Percentiles rank a stretch among this genome's conserved stretches.
These are phyloP conservation scores for Loxodes magnus DNA, from an alignment of 73 alveolate genomes.

Conservation along the genomic window DNA sequence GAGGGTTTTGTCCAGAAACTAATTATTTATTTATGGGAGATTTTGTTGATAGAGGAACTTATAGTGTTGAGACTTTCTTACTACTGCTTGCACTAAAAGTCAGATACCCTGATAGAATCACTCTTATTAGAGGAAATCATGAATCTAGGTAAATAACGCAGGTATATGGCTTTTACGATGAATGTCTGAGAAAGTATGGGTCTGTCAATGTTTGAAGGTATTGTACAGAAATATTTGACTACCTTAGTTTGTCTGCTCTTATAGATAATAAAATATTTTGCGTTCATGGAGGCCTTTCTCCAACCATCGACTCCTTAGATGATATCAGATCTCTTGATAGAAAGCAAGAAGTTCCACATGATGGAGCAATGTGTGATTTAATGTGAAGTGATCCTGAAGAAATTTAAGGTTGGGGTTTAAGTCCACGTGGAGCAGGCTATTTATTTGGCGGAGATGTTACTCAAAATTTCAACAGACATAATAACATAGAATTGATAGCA, in stretches of 20 bases:
- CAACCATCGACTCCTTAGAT: constrained; percentile 78
- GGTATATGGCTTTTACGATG: constrained; percentile 93
- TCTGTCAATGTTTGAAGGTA: constrained; percentile 95
- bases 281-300: constrained; percentile 97
- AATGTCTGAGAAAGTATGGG: constrained; percentile 88
- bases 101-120: no score
- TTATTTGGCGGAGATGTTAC: constrained; percentile 88
- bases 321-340: constrained; percentile 94
- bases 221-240: constrained; percentile 98
- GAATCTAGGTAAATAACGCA: no score
- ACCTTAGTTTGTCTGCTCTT: constrained; percentile 92
- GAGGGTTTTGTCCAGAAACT: constrained; percentile 85
- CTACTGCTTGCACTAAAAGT: no score
- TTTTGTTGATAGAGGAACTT: no score
- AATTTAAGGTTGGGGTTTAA: constrained; percentile 71
- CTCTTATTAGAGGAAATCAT: no score
- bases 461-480: constrained; percentile 57
- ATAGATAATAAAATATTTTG: constrained; percentile 89
- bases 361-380: constrained; percentile 96
- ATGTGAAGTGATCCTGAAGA: constrained; percentile 96
- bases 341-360: constrained; percentile 98
- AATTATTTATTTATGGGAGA: no score
- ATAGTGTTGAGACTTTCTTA: no score
- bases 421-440: constrained; percentile 96
- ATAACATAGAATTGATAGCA: constrained; percentile 69